phyloP scores from a whole-genome alignment of 176 grass and related monocot genomes.

The Musa beccarii region DNA sequence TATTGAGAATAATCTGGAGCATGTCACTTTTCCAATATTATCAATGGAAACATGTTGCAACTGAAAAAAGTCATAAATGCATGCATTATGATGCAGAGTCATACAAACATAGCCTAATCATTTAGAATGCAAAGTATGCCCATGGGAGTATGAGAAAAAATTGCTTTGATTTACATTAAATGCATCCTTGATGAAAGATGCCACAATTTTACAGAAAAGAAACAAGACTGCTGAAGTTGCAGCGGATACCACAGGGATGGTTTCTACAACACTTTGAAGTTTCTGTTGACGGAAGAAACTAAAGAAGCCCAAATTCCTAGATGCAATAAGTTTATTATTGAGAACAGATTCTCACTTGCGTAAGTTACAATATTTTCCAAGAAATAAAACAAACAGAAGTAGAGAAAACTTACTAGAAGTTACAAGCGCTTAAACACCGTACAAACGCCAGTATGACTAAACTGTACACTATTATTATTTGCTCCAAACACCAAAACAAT shows the following conservation, averaged over 20 bases:
- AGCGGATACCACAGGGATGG: background rate
- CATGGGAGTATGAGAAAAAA: background rate
- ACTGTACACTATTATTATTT: too few relatives aligned
- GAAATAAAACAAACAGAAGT: background rate
- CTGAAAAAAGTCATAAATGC: background rate
- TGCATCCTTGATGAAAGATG: background rate
- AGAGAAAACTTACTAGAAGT: background rate
- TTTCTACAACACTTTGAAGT: background rate
- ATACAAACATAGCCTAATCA: background rate
- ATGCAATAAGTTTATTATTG: too few relatives aligned
- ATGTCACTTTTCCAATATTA: background rate
- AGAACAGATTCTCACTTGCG: too few relatives aligned
- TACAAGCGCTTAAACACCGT: background rate
- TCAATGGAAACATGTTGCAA: background rate
- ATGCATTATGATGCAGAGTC: background rate
- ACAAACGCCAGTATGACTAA: background rate
- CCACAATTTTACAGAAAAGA: background rate
- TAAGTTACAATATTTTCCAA: too few relatives aligned
- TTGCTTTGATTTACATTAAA: background rate
- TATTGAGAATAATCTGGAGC: too few relatives aligned
- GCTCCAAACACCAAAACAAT: too few relatives aligned
- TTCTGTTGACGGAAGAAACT: too few relatives aligned
- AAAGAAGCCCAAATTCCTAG: too few relatives aligned
- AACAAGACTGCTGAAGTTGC: background rate
- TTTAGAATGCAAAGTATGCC: background rate